Evolutionary conservation across 176 grass and related monocot species (phyloP), one percentile per base, ranked within the genome.

Genomic region (Secale cereale): DNA sequence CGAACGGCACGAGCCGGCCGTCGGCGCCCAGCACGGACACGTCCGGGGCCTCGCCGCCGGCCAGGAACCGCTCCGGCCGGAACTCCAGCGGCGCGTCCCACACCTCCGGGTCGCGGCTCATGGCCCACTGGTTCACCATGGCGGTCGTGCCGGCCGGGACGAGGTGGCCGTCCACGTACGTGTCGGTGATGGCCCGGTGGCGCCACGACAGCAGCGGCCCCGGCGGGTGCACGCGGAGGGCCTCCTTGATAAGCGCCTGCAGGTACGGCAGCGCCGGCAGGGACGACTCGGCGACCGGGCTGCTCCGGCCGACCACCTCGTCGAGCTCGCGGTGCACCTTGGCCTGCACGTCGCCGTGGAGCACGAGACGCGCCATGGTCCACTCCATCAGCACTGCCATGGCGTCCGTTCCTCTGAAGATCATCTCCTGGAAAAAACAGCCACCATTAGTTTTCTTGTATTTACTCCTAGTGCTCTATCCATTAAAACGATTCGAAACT

Each of bases 41-140:
- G 48, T 75, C 85, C 11, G 84, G 83, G 26, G 19, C 85, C 77
- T 81, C 8, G 54, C 87, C 90, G 61, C 86, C 87, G 15, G 79
- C 8, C 3, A 94, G 80, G 73, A 94, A 97, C 35, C 94, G 69
- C 72, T 92, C 88, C 0, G 94, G 94, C 14, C 62, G 69, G 88
- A 97, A 97, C 85, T 87, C 77, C 14, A 86, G 54, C 22, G 94
- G 88, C 50, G 89, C 80, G 32, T 90, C 70, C 94, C 94, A 97
- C 15, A 92, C 25, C 8, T 89, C 85, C 7, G 88, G 32, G 85
- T 94, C 92, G 28, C 85, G 90, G 71, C 88, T 87, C 72, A 97
- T 94, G 13, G 94, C 94, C 94, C 94, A 97, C 88, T 90, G 91
- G 90, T 97, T 97, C 16, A 97, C 90, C 90, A 97, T 94, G 33